phyloP scores from a whole-genome alignment of 2,329 filamentous ascomycete species.

The Dryadomyces quercivorus region DNA sequence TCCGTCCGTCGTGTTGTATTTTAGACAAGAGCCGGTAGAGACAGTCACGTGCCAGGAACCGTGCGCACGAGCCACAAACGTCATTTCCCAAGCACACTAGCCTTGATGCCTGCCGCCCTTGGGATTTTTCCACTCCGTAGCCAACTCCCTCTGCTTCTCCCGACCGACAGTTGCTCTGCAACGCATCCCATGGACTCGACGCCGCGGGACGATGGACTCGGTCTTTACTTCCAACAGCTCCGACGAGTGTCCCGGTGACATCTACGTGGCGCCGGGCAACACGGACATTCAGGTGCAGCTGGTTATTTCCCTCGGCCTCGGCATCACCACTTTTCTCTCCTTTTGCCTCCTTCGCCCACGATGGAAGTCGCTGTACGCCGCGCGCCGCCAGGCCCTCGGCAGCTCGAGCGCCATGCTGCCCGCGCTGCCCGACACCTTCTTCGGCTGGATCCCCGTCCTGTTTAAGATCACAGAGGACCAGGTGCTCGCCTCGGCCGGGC shows the following conservation, averaged over 20 bases:
- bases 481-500: conserved; percentile 75
- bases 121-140: background rate
- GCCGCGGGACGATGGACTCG: background rate
- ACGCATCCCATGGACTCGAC: too few species aligned
- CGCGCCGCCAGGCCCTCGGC: conserved; percentile 55
- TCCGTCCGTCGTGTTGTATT: background rate
- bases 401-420: conserved; percentile 49
- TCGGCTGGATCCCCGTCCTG: conserved; percentile 85
- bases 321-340: conserved; percentile 56
- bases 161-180: background rate
- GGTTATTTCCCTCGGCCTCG: conserved; percentile 58
- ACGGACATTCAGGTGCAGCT: conserved; percentile 53
- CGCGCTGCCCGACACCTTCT: conserved; percentile 67
- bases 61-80: background rate
- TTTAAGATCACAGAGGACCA: conserved; percentile 81
- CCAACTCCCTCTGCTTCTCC: too few species aligned
- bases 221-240: conserved; percentile 9
- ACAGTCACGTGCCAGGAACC: background rate
- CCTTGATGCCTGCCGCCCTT: background rate
- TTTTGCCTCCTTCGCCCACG: conserved; percentile 79
- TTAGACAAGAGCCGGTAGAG: background rate
- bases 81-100: background rate
- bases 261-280: conserved; percentile 21
- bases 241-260: conserved; percentile 15
- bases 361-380: conserved; percentile 86